Percentiles rank a stretch among this genome's conserved stretches.
Conservation (phyloP, 768 basidiomycete species). For the Aureoboletus auriporus region DNA sequence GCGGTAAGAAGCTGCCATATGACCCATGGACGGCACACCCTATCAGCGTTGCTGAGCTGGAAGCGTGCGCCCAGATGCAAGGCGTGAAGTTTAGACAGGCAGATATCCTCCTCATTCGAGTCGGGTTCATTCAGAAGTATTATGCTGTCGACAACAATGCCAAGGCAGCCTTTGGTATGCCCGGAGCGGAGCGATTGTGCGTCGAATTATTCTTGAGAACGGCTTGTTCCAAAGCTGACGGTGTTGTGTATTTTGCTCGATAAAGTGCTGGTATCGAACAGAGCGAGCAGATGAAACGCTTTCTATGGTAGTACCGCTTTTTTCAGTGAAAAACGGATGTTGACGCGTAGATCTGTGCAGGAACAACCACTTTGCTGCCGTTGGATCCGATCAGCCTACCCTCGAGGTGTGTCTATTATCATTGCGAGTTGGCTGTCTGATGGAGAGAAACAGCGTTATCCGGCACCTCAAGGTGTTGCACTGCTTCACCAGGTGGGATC, state of each 20-base stretch:
- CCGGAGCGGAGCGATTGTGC: conserved; percentile 47
- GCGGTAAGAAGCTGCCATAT: conserved; percentile 44
- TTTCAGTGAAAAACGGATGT: not conserved
- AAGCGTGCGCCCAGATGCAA: conserved; percentile 55
- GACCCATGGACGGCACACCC: conserved; percentile 59
- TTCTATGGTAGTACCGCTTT: conserved; percentile 53
- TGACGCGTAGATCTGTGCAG: conserved; percentile 28
- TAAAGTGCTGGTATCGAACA: conserved; percentile 64
- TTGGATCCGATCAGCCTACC: conserved; percentile 65
- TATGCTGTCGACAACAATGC: conserved; percentile 39
- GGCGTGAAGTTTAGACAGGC: conserved; percentile 55
- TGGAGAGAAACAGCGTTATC: conserved; percentile 44
- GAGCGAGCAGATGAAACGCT: conserved; percentile 65
- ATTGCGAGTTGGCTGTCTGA: not conserved
- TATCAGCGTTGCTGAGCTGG: conserved; percentile 50
- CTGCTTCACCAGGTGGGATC: conserved; percentile 53
- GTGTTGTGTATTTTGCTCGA: not conserved
- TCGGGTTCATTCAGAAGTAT: conserved; percentile 62
- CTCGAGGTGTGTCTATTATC: conserved; percentile 45
- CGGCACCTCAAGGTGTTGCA: conserved; percentile 37
- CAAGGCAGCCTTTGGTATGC: conserved; percentile 39
- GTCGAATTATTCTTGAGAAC: conserved; percentile 15
- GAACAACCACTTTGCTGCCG: conserved; percentile 71
- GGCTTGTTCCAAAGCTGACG: not conserved
- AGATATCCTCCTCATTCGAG: conserved; percentile 57